Percentiles rank a stretch among this genome's conserved stretches.
Evolutionary conservation across 2,329 filamentous ascomycete genomes (phyloP).

Genomic region (Botryosphaeria dothidea): DNA sequence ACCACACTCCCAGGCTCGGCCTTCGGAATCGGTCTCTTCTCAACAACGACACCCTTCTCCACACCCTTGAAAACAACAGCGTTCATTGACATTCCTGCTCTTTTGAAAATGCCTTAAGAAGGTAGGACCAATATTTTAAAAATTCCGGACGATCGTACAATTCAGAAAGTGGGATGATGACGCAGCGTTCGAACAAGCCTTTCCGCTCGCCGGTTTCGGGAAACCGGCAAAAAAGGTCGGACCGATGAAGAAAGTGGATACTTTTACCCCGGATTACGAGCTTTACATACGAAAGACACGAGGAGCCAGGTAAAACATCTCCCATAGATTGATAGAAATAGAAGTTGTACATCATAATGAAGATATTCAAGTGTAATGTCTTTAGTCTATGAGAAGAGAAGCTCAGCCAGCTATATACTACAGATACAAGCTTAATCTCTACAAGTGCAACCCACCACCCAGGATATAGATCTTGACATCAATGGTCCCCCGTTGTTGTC

Average conservation of each 20-base stretch:
- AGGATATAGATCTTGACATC: too few species aligned
- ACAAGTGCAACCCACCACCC: too few species aligned
- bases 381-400: too few species aligned
- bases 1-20: slow-evolving; percentile 75
- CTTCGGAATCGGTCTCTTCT: slow-evolving; percentile 76
- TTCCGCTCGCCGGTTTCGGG: not conserved
- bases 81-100: slow-evolving; percentile 60
- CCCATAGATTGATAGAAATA: too few species aligned
- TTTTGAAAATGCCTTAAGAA: not conserved
- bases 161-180: not conserved
- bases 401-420: too few species aligned
- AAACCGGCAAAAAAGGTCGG: not conserved
- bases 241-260: not conserved
- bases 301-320: not conserved
- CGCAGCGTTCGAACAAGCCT: not conserved
- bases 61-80: slow-evolving; percentile 86
- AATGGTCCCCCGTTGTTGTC: too few species aligned
- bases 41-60: slow-evolving; percentile 66
- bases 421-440: too few species aligned
- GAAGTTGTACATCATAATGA: too few species aligned
- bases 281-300: not conserved
- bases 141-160: not conserved
- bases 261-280: not conserved
- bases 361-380: too few species aligned
- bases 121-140: not conserved